Evolutionary conservation across 345 rosid genomes (phyloP), one percentile per base, ranked within the genome.

Genomic region (Salix brachista): DNA sequence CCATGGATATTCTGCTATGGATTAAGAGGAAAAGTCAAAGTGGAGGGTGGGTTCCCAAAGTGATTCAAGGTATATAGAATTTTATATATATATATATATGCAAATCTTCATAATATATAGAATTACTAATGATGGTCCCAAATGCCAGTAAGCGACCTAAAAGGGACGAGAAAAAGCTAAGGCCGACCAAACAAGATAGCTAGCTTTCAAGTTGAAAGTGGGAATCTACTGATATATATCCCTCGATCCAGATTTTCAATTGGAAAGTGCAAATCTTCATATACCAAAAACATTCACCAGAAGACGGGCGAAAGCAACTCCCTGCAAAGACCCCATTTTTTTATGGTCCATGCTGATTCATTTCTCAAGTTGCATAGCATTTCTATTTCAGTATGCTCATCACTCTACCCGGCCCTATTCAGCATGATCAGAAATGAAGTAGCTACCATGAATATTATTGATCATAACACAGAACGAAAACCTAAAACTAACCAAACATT

Each of bases 1-100:
- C 19, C 50, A 7, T 75, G 83, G 52, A 82, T 79, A 82, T 80
- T 82, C 85, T 72, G 36, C 28, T 8, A 61, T 19, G 28, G 50
- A 25, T n/a, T 21, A n/a, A 67, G 44, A 70, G 17, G n/a, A 41
- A 21, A 69, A 34, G 52, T 14, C 41, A 32, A 41, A 44, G 58
- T 42, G 72, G 72, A 72, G 75, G 67, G 56, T 21, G 62, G 64
- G 23, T 12, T 36, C 67, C 23, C 11, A 78, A 74, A 71, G 74
- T 66, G 65, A 70, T 54, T 30, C 32, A 30, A 30, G 32, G 32
- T 4, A 34, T 34, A 34, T 34, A 34, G 2, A 34, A 4, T 4
- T 34, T 0, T 0, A 34, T 34, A 34, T 34, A 34, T 34, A 34
- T 34, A 34, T 4, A 34, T 5, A 4, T 2, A 34, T 34, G 36